Evolutionary conservation across 148 eudicot species (phyloP), one percentile per base, ranked within the genome.

Genomic region (Limonium bicolor): DNA sequence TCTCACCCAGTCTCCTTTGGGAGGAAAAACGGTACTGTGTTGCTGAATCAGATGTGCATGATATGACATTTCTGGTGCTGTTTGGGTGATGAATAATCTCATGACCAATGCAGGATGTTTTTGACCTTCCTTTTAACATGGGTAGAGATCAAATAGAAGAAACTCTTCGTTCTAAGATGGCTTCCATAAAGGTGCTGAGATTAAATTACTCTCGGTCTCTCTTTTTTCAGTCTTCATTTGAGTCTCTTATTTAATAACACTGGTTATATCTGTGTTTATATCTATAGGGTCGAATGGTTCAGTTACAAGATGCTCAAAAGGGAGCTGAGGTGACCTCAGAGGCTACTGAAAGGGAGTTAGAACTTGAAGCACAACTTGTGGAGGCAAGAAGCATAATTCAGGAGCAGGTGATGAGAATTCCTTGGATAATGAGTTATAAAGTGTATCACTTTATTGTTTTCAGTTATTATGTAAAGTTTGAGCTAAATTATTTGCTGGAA

Each of bases 321-420:
- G 88, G 28, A 55, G 72, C 88, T 54, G 99, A 92, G 55, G 94
- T 85, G 23, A 73, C 82, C 62, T 78, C 99, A 41, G 99, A 92
- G 56, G 99, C 69, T 40, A 77, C 78, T 58, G 95, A 92, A 67
- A 76, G 99, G 71, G 99, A 92, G 70, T 88, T 92, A 56, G 99
- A 92, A 70, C 80, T 92, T 63, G 95, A 92, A 69, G 95, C 99
- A 28, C 94, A 92, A 64, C 82, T 92, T 51, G 99, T 92, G 46
- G 99, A 92, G 72, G 95, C 99, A 44, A 76, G 99, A 66, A 85
- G 95, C 74, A 92, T 85, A 55, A 92, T 92, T 34, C 99, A 92
- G 60, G 99, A 92, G 62, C 99, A 92, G 94, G 99, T 92, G 81
- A 20, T 29, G 16, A n/a, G 28, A 36, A 36, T 36, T 32, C 19